Evolutionary conservation across 2,329 filamentous ascomycete species (phyloP).

Genomic region (Alternaria alternata): DNA sequence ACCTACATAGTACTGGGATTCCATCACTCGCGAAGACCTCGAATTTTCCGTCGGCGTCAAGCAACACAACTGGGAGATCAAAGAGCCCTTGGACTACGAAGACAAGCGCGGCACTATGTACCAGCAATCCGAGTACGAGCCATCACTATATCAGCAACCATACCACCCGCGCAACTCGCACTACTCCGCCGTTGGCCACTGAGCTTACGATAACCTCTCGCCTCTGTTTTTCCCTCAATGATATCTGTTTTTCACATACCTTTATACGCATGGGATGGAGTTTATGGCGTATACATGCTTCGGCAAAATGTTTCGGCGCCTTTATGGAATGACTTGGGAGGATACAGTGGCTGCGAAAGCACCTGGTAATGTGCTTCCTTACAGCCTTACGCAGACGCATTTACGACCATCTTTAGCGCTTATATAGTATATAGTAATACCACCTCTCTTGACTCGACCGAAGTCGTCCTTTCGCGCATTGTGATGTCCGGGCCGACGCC

Average conservation of each 20-base stretch:
- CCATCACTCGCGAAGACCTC: conserved; percentile 96
- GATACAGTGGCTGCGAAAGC: not conserved
- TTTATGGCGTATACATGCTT: conserved; percentile 14
- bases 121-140: conserved; percentile 68
- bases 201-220: conserved; percentile 1
- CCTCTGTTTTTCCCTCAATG: conserved; percentile 5
- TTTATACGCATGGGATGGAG: conserved; percentile 20
- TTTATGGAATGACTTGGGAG: conserved; percentile 3
- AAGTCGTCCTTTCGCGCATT: not conserved
- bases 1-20: conserved; percentile 87
- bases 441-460: not conserved
- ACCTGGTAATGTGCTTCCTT: not conserved
- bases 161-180: conserved; percentile 45
- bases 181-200: conserved; percentile 48
- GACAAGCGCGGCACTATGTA: conserved; percentile 83
- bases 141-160: conserved; percentile 53
- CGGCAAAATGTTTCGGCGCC: conserved; percentile 5
- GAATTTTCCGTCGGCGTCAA: conserved; percentile 97
- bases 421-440: conserved; percentile 32
- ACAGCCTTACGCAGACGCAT: not conserved
- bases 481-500: not conserved
- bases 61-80: conserved; percentile 98
- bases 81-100: conserved; percentile 79
- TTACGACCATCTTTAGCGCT: conserved; percentile 14
- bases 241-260: conserved; percentile 13